Evolutionary conservation across 2,329 filamentous ascomycete genomes (phyloP), one percentile per base, ranked within the genome.

Genomic region (Apiospora sp.): DNA sequence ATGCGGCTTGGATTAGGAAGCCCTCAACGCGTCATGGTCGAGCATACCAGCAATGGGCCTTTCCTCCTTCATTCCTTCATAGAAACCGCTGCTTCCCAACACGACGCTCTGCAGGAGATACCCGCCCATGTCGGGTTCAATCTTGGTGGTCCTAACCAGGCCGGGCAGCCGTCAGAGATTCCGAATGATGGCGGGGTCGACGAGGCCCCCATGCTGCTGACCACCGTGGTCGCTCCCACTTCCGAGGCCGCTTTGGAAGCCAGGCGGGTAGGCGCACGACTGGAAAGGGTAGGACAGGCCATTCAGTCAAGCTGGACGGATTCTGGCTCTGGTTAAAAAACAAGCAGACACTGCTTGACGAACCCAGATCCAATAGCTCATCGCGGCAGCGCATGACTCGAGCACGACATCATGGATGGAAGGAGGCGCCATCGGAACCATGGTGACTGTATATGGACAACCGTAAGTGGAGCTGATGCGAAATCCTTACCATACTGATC

Each of bases 11-110:
- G 84, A 67, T 84, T 90, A 61, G 89, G 89, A 75, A 77, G 79
- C 8, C 87, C 89, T 3, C 84, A 88, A 77, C 87, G 89, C 79
- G 85, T 91, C 74, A 87, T 91, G 80, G 86, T 91, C 78, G 89
- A 91, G 78, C 88, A 88, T 78, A 82, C 48, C 0, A 77, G 75
- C 68, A 73, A 76, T 4, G 83, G 83, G 0, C 81, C 83, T 8
- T 71, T 84, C 5, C 71, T 84, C 6, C 74, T 84, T 4, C 80
- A 79, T 22, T 75, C 78, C 13, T 79, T 77, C 74, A 51, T 80
- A 12, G 76, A 71, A 72, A 44, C 75, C 13, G 64, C 71, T 22
- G 19, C 48, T 12, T 27, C 68, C 14, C 72, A 64, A 34, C 22
- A 69, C 46, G 48, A 58, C 43, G 41, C 34, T 8, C 16, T 46